Conservation (phyloP, 2,329 filamentous ascomycete species). For the Graphilbum sp. region DNA sequence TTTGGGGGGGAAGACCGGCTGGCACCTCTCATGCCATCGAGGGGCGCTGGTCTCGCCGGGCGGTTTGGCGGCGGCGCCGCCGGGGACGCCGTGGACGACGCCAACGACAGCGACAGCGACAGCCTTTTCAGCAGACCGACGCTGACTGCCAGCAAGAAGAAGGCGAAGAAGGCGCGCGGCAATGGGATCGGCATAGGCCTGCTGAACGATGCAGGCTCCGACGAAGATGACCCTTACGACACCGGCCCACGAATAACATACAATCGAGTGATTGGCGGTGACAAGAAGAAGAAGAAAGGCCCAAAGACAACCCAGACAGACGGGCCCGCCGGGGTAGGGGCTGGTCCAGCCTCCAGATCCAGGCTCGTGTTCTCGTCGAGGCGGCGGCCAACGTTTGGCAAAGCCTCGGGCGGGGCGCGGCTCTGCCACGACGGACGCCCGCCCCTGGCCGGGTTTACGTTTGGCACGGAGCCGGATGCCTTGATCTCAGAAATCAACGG, state of each 20-base stretch:
- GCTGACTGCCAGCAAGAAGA: conserved; percentile 25
- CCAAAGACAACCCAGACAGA: not conserved
- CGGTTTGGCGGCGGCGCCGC: conserved; percentile 27
- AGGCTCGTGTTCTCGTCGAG: conserved; percentile 47
- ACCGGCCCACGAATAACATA: conserved; percentile 84
- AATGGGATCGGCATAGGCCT: conserved; percentile 65
- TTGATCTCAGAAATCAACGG: conserved; percentile 26
- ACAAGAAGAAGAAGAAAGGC: conserved; percentile 47
- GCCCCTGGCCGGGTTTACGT: conserved; percentile 64
- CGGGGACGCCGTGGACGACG: conserved; percentile 26
- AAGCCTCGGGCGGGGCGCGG: conserved; percentile 43
- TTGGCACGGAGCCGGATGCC: conserved; percentile 38
- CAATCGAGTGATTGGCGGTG: conserved; percentile 62
- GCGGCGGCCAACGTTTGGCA: conserved; percentile 28
- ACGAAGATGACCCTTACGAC: conserved; percentile 88
- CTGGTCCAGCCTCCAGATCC: conserved; percentile 32
- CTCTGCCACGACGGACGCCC: conserved; percentile 73
- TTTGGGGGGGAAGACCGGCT: conserved; percentile 43
- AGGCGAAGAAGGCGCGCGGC: conserved; percentile 25
- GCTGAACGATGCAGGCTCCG: conserved; percentile 83
- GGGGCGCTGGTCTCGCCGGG: conserved; percentile 6
- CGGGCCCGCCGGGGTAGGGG: conserved; percentile 18
- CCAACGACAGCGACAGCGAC: conserved; percentile 18
- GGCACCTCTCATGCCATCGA: conserved; percentile 16
- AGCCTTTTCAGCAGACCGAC: conserved; percentile 11